Evolutionary conservation across 306 rosid genomes (phyloP).

Genomic region (Arachis stenosperma): DNA sequence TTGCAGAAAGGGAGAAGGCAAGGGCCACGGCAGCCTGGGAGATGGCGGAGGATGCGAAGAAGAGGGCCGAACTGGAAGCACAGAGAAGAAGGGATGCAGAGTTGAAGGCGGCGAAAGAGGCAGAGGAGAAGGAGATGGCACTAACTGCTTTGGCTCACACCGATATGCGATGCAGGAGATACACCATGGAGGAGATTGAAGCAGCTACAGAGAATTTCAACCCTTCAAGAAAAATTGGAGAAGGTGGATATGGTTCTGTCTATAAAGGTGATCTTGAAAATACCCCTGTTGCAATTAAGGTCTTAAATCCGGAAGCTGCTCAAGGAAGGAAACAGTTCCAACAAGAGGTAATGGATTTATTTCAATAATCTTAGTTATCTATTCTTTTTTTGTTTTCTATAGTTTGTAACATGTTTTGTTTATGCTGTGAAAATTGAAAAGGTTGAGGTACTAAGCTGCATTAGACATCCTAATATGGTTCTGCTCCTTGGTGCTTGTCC

Average conservation of each 20-base stretch:
- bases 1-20: slow-evolving; percentile 88
- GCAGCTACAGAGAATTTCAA: slow-evolving; percentile 66
- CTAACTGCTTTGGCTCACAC: slow-evolving; percentile 54
- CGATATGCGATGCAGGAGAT: slow-evolving; percentile 74
- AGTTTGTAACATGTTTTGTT: too few relatives aligned
- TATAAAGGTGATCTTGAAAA: slow-evolving; percentile 84
- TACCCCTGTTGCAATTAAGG: slow-evolving; percentile 91
- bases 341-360: slow-evolving; percentile 63
- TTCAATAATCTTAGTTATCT: not conserved
- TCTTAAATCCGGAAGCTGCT: slow-evolving; percentile 84
- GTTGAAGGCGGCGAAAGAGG: slow-evolving; percentile 71
- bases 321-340: slow-evolving; percentile 94
- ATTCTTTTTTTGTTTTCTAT: not conserved
- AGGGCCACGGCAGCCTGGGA: slow-evolving; percentile 82
- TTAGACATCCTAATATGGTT: slow-evolving; percentile 95
- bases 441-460: slow-evolving; percentile 89
- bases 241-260: slow-evolving; percentile 99
- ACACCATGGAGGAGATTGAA: slow-evolving; percentile 81
- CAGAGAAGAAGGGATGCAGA: slow-evolving; percentile 73
- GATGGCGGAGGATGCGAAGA: slow-evolving; percentile 79
- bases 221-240: slow-evolving; percentile 67
- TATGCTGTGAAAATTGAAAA: slow-evolving; percentile 19
- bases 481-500: slow-evolving; percentile 98
- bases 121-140: slow-evolving; percentile 73
- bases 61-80: slow-evolving; percentile 80